Base-by-base conservation (phyloP, 2,329 filamentous ascomycete species). In the Apiospora koreana region DNA sequence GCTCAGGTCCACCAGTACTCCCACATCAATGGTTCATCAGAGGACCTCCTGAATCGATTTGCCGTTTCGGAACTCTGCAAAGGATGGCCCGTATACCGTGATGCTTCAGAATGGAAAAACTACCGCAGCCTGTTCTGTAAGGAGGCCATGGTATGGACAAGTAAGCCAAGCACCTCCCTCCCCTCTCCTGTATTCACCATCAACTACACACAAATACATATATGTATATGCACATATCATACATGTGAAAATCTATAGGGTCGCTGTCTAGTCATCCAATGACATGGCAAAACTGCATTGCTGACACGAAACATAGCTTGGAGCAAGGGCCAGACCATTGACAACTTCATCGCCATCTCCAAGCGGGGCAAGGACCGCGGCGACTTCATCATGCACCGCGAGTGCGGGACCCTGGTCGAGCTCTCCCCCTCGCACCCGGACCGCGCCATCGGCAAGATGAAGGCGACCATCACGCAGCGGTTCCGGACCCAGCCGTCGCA, bases 301-400 rank as follows among this genome's bases (percentile, higher is more conserved):
- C n/a, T n/a, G n/a, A n/a, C n/a, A n/a, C n/a, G n/a, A n/a, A n/a
- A n/a, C n/a, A 16, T 70, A 86, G 85, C 85, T 66, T 86, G 84
- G 85, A 84, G 81, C 69, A 83, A 81, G 64, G 78, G 79, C 41
- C 80, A 80, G 46, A 74, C 74, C 23, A 80, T 84, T 70, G 83
- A 84, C 72, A 81, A 82, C 71, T 87, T 87, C 76, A 86, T 87
- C 73, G 72, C 77, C 25, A 81, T 84, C 66, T 88, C 86, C 16
- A 83, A 87, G 72, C 77, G 79, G 10, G 86, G 86, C 70, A 87
- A 87, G 77, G 79, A 83, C 31, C 79, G 80, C 12, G 86, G 86
- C 23, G 86, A 83, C 67, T 88, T 87, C 78, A 88, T 88, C 78
- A 86, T 87, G 85, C 87, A 89, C 76, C 86, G 86, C 70, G 84